These are phyloP conservation scores for Alternaria angustiovoidea DNA, from an alignment of 2,329 filamentous ascomycete species.

Conservation along the genomic window DNA sequence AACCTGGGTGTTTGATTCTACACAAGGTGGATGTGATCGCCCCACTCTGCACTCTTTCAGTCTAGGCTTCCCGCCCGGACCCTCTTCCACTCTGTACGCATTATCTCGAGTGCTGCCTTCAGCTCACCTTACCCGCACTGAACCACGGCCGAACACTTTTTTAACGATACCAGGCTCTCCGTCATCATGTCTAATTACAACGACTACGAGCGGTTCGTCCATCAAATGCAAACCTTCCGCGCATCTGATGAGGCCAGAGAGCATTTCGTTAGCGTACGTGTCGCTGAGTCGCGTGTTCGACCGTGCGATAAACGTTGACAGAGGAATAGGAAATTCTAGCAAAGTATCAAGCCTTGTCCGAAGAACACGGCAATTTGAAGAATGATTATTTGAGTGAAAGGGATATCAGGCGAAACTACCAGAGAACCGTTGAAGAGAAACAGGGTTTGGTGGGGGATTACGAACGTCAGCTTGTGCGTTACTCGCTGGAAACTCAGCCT, in stretches of 20 bases:
- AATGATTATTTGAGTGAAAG: constrained; percentile 45
- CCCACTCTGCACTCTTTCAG: not conserved
- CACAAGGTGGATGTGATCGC: constrained; percentile 1
- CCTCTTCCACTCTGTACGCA: constrained; percentile 7
- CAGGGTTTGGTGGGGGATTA: constrained; percentile 29
- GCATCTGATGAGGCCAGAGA: constrained; percentile 50
- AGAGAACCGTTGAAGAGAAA: constrained; percentile 32
- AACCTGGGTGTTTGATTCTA: not conserved
- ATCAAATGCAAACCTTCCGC: constrained; percentile 45
- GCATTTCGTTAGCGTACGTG: constrained; percentile 41
- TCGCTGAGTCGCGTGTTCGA: constrained; percentile 9
- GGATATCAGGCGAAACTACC: constrained; percentile 43
- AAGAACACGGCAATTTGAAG: constrained; percentile 37
- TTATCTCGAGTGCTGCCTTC: constrained; percentile 9
- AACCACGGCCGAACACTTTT: constrained; percentile 2
- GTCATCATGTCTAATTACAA: constrained; percentile 20
- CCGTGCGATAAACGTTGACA: constrained; percentile 28
- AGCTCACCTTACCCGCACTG: constrained; percentile 4
- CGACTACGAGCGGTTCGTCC: constrained; percentile 33
- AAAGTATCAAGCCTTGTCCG: constrained; percentile 34
- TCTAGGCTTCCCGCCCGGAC: constrained; percentile 7
- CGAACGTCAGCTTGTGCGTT: constrained; percentile 38
- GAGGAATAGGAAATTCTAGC: constrained; percentile 38
- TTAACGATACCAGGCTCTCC: not conserved
- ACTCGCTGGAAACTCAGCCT: constrained; percentile 6